Evolutionary conservation across 805 yeast species (phyloP), one percentile per base, ranked within the genome.

Genomic region (Grigorovia yakushimaensis): DNA sequence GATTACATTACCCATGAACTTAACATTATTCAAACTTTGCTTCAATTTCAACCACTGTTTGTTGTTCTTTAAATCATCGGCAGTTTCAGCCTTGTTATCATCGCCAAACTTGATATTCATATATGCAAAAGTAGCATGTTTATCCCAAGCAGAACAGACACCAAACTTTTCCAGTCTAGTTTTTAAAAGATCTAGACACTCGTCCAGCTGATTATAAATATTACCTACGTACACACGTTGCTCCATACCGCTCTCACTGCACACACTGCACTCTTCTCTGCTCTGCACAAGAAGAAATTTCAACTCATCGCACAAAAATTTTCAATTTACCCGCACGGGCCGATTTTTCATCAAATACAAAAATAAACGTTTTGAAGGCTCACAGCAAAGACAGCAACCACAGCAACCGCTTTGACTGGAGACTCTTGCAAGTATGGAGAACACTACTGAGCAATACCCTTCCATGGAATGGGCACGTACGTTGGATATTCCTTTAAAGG

Each of bases 1-100:
- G 35, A 91, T 63, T 46, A 73, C 77, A 22, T 82, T 72, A 2
- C 95, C 95, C 73, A 84, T 87, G 65, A 74, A 91, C 22, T 74
- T 76, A 1, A 83, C 76, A 27, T 89, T 93, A 60, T 87, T 76
- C 52, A 86, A 73, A 0, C 84, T 69, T 6, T 67, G 61, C 49
- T 74, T 73, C 45, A 91, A 64, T 42, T 74, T 76, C 1, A 64
- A 66, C 47, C 73, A 78, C 15, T 39, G 45, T 9, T 44, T 18
- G 18, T 41, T 19, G 11, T 40, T 22, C 33, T 7, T 27, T 27
- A 27, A 10, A 15, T 27, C 27, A 24, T 9, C 27, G 9, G 33
- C 13, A 15, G 9, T 10, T 10, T 10, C 4, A 7, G 33, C 9
- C 9, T 4, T 27, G n/a, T 30, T 15, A 35, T 72, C 69, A 4